Percentiles rank a stretch among this genome's conserved stretches.
Evolutionary conservation across 2,329 filamentous ascomycete species (phyloP).

Genomic region (Ophiocordyceps camponoti-rufipedis): DNA sequence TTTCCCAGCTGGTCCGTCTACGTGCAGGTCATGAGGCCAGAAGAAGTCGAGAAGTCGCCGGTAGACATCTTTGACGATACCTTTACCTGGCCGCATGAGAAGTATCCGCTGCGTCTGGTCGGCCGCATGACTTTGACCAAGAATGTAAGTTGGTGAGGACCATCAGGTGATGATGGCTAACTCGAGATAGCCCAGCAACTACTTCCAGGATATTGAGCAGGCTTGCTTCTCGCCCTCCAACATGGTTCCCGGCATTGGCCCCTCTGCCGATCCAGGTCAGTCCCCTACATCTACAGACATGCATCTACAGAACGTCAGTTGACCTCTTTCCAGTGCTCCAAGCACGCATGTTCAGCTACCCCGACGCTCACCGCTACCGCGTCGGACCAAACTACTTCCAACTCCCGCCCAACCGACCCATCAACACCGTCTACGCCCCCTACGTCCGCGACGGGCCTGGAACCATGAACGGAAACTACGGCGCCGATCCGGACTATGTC

Average conservation of each 20-base stretch:
- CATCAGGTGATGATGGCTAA: background rate
- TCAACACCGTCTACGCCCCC: constrained; percentile 36
- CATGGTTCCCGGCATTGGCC: constrained; percentile 44
- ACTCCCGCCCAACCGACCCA: constrained; percentile 41
- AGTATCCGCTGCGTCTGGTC: constrained; percentile 41
- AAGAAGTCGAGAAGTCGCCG: constrained; percentile 39
- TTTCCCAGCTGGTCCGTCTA: constrained; percentile 45
- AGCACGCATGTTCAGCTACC: constrained; percentile 40
- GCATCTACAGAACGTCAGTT: background rate
- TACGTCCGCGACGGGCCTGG: constrained; percentile 59
- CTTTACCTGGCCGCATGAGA: constrained; percentile 47
- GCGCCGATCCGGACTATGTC: constrained; percentile 37
- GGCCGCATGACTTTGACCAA: constrained; percentile 46
- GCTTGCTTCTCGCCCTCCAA: constrained; percentile 46
- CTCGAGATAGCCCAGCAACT: constrained; percentile 32
- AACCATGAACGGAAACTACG: constrained; percentile 48
- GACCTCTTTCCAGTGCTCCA: constrained; percentile 25
- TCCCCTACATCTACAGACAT: background rate
- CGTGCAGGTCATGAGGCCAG: constrained; percentile 43
- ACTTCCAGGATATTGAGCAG: constrained; percentile 53
- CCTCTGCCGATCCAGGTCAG: constrained; percentile 35
- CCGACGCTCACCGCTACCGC: constrained; percentile 44
- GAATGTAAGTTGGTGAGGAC: constrained; percentile 22
- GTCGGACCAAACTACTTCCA: constrained; percentile 47
- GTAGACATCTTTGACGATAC: constrained; percentile 53